phyloP scores from a whole-genome alignment of 257 asterid species.

The Plantago ovata region DNA sequence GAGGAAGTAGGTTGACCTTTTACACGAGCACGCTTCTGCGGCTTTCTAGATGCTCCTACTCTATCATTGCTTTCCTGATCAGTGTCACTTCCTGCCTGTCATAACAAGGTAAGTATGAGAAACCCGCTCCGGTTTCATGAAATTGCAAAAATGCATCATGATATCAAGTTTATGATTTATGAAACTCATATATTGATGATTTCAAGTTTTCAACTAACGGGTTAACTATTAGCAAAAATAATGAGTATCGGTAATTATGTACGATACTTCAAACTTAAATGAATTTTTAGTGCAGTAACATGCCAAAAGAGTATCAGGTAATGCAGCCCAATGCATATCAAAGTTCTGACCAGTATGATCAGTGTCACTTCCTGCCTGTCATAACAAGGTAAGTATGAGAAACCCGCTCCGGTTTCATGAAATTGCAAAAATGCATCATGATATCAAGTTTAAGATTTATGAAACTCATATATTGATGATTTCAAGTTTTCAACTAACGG shows the following conservation, averaged over 20 bases:
- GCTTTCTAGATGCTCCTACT: constrained; percentile 66
- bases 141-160: constrained; percentile 19
- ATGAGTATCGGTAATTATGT: constrained; percentile 1
- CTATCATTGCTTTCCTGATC: constrained; percentile 89
- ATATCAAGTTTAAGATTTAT: constrained; percentile 13
- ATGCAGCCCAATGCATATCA: neutral
- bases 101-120: constrained; percentile 32
- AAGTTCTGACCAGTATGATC: too few relatives aligned
- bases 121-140: constrained; percentile 10
- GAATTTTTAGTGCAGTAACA: constrained; percentile 11
- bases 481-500: too few relatives aligned
- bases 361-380: constrained; percentile 80
- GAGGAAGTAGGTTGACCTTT: constrained; percentile 54
- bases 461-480: neutral
- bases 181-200: neutral
- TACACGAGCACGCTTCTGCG: constrained; percentile 72
- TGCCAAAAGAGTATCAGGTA: constrained; percentile 1
- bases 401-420: constrained; percentile 10
- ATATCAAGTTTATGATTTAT: constrained; percentile 13
- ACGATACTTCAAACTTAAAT: constrained; percentile 8
- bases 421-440: constrained; percentile 19
- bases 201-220: too few relatives aligned
- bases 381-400: constrained; percentile 32
- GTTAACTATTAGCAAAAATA: neutral
- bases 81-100: constrained; percentile 82